phyloP scores from a whole-genome alignment of 345 rosid species.

The Fremontodendron californicum region DNA sequence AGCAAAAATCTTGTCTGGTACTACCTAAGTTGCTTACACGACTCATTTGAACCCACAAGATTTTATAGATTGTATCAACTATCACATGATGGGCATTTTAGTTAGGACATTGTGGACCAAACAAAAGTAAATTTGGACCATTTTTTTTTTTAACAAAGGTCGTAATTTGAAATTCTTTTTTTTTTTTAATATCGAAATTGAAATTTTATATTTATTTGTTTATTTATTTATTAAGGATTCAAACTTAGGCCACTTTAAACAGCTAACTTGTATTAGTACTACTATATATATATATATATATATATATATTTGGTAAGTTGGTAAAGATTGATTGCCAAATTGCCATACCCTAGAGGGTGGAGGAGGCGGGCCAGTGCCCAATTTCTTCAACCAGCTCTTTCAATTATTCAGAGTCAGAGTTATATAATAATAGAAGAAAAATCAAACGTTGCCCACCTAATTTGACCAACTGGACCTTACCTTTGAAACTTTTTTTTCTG shows the following conservation, averaged over 20 bases:
- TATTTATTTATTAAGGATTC: no score
- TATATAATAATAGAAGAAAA: neutral
- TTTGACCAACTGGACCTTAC: neutral
- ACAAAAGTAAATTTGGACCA: neutral
- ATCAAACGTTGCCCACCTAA: neutral
- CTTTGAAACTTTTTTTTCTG: neutral
- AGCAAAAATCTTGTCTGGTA: neutral
- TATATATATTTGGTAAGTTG: neutral
- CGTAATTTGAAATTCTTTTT: no score
- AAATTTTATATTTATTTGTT: no score
- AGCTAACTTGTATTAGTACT: neutral
- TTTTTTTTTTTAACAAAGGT: no score
- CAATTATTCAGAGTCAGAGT: neutral
- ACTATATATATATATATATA: no score
- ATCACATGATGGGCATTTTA: neutral
- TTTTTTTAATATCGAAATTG: no score
- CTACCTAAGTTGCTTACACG: neutral
- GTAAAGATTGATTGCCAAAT: neutral
- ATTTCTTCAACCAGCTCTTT: neutral
- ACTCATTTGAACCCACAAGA: neutral
- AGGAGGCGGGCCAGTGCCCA: neutral
- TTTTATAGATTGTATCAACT: neutral
- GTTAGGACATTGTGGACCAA: neutral
- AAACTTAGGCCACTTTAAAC: slow-evolving; percentile 1
- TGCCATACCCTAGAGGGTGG: neutral